Evolutionary conservation across 805 yeast species (phyloP).

Genomic region (Torulaspora franciscae): DNA sequence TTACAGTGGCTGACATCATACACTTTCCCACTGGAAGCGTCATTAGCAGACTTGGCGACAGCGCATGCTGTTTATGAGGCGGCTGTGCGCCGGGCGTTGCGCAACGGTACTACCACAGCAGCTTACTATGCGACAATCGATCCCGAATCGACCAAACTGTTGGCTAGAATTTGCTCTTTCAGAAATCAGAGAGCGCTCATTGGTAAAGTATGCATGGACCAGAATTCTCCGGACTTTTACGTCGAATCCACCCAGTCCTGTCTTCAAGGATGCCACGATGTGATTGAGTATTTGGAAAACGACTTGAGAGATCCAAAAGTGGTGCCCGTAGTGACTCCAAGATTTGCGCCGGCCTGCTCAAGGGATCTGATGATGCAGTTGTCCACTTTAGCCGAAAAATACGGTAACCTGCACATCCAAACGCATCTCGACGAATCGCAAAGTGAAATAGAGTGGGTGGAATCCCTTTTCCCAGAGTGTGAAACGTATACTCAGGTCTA

Average conservation of each 20-base stretch:
- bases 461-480: slow-evolving; percentile 64
- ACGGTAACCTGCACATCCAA: slow-evolving; percentile 58
- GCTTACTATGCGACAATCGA: slow-evolving; percentile 90
- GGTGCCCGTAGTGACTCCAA: slow-evolving; percentile 79
- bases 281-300: slow-evolving; percentile 51
- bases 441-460: slow-evolving; percentile 70
- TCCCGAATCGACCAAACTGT: slow-evolving; percentile 62
- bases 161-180: slow-evolving; percentile 64
- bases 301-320: slow-evolving; percentile 53
- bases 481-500: slow-evolving; percentile 73
- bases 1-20: slow-evolving; percentile 84
- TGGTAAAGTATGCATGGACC: slow-evolving; percentile 93
- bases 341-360: slow-evolving; percentile 89
- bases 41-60: slow-evolving; percentile 47
- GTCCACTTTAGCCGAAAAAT: slow-evolving; percentile 49
- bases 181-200: slow-evolving; percentile 83
- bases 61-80: slow-evolving; percentile 62
- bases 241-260: slow-evolving; percentile 54
- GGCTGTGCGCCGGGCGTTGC: slow-evolving; percentile 65
- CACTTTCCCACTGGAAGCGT: slow-evolving; percentile 84
- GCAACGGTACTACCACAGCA: slow-evolving; percentile 86
- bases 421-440: slow-evolving; percentile 86
- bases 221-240: slow-evolving; percentile 70
- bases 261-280: slow-evolving; percentile 47
- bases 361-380: slow-evolving; percentile 55